phyloP scores from a whole-genome alignment of 179 eudicot species.

The Beta lomatogona region DNA sequence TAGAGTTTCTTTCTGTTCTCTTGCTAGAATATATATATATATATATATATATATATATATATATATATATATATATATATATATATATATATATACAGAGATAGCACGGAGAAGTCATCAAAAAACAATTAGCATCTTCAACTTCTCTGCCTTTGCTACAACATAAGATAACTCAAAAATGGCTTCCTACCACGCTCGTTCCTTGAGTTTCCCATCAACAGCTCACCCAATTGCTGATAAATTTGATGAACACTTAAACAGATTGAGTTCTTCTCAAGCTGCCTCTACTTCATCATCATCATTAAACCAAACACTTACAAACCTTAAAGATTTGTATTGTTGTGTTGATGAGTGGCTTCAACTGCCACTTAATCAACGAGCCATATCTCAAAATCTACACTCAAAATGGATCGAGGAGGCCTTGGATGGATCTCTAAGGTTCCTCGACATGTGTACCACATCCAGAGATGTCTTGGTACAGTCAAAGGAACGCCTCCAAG shows the following conservation, averaged over 20 bases:
- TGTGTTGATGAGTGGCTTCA: conserved; percentile 15
- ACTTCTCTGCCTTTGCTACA: not conserved
- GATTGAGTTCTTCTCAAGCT: conserved; percentile 7
- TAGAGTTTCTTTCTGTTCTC: conserved; percentile 26
- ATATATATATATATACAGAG: not conserved
- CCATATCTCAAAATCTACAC: not conserved
- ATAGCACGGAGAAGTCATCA: not conserved
- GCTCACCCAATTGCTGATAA: conserved; percentile 4
- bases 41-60: conserved; percentile 8
- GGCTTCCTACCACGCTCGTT: not conserved
- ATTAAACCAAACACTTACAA: not conserved
- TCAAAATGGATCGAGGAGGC: conserved; percentile 2
- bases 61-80: conserved; percentile 2
- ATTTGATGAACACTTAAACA: not conserved
- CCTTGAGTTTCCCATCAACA: not conserved
- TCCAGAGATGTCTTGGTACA: conserved; percentile 31
- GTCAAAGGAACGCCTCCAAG: conserved; percentile 28
- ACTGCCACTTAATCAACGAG: not conserved
- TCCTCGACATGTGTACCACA: conserved; percentile 36
- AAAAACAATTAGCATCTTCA: not conserved
- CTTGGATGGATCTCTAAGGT: conserved; percentile 31
- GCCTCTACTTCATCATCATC: conserved; percentile 3
- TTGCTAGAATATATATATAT: not conserved
- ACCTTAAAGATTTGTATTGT: conserved; percentile 9
- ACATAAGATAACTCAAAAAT: not conserved